Conservation (phyloP, 2,329 filamentous ascomycete genomes). For the Fusarium mexicanum region DNA sequence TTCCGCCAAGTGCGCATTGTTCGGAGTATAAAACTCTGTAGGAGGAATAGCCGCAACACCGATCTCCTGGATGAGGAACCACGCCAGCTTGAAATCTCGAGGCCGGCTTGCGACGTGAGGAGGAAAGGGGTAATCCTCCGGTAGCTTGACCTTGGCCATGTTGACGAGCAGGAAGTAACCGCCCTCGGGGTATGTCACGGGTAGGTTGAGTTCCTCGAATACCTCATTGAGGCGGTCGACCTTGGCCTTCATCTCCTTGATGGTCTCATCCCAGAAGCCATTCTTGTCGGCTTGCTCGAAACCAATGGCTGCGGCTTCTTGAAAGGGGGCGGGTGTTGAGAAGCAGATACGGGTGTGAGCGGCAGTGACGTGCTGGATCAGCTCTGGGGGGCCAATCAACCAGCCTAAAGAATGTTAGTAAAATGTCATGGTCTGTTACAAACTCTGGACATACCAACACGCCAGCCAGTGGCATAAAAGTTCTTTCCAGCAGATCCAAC, state of each 20-base stretch:
- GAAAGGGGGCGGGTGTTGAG: conserved; percentile 89
- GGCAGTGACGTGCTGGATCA: conserved; percentile 90
- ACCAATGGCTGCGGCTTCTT: conserved; percentile 92
- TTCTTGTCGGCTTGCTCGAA: conserved; percentile 88
- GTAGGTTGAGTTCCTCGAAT: conserved; percentile 78
- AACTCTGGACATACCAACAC: conserved; percentile 66
- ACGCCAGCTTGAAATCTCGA: conserved; percentile 91
- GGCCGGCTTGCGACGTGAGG: conserved; percentile 86
- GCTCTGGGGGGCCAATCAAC: conserved; percentile 86
- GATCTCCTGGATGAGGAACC: conserved; percentile 97
- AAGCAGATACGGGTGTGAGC: conserved; percentile 98
- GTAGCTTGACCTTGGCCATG: conserved; percentile 86
- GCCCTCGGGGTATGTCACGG: conserved; percentile 92
- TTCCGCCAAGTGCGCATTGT: conserved; percentile 85
- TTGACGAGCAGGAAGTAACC: conserved; percentile 98
- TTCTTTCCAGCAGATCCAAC: conserved; percentile 98
- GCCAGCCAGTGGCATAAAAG: conserved; percentile 98
- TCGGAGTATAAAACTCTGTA: conserved; percentile 93
- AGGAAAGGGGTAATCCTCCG: conserved; percentile 87
- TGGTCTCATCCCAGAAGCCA: conserved; percentile 87
- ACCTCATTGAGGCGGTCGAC: conserved; percentile 87
- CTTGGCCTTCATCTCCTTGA: conserved; percentile 89
- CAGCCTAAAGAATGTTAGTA: conserved; percentile 65
- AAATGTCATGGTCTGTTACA: background rate
- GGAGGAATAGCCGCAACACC: conserved; percentile 96